phyloP scores from a whole-genome alignment of 768 basidiomycete species.

The Naematelia aurantialba region DNA sequence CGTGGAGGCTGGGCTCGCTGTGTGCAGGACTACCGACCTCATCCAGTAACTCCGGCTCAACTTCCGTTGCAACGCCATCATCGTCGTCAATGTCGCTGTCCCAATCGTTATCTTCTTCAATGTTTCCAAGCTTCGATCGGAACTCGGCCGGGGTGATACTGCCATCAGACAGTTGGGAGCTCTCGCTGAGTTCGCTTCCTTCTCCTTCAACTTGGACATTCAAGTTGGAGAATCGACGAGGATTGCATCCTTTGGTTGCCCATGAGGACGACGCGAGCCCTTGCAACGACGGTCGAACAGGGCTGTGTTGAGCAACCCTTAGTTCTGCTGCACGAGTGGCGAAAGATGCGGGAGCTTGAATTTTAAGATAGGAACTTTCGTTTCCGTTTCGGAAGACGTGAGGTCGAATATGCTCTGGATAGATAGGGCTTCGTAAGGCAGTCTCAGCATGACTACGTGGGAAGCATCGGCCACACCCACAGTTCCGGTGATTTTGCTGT shows the following conservation, averaged over 20 bases:
- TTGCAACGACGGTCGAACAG: no score
- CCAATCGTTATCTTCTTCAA: background rate
- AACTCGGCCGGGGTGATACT: constrained; percentile 1
- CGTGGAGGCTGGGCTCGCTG: background rate
- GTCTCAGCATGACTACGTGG: no score
- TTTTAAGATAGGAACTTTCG: no score
- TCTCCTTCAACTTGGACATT: background rate
- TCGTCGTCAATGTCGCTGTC: background rate
- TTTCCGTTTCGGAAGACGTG: no score
- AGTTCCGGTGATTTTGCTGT: background rate
- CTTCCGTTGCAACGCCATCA: background rate
- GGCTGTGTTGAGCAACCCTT: no score
- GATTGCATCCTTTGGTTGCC: no score
- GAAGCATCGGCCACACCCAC: background rate
- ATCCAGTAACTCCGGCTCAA: background rate
- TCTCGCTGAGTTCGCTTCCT: background rate
- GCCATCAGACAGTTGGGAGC: background rate
- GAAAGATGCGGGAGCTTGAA: no score
- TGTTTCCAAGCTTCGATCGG: background rate
- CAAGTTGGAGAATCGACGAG: background rate
- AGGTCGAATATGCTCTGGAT: background rate
- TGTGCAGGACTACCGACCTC: no score
- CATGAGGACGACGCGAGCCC: no score
- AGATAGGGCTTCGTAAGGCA: background rate
- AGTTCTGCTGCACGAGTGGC: no score